phyloP scores from a whole-genome alignment of 306 rosid genomes.

The Carpinus viminea region DNA sequence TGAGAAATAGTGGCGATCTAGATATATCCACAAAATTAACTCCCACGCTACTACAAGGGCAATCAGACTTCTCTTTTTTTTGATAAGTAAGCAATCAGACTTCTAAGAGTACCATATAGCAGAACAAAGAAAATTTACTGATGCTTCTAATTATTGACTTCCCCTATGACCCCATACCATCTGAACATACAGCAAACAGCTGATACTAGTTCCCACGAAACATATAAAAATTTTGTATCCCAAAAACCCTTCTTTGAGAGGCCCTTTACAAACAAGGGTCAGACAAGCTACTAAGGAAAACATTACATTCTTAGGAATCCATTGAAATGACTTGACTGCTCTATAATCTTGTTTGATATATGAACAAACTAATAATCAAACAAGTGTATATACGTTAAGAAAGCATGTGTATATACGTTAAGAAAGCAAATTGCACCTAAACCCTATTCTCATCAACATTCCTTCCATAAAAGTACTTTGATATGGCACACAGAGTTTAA shows the following conservation, averaged over 20 bases:
- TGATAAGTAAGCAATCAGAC: neutral
- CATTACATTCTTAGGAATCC: neutral
- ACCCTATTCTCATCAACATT: neutral
- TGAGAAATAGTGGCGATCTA: neutral
- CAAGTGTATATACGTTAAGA: neutral
- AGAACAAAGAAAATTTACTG: neutral
- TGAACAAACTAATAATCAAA: neutral
- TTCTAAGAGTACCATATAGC: neutral
- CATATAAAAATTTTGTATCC: neutral
- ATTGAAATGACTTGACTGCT: neutral
- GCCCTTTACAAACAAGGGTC: neutral
- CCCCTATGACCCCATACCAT: neutral
- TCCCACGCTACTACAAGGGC: neutral
- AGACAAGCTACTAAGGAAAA: neutral
- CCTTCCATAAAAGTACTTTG: neutral
- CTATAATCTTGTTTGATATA: neutral
- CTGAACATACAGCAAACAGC: neutral
- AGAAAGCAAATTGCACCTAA: conserved; percentile 3
- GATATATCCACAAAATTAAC: neutral
- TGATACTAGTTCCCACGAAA: neutral
- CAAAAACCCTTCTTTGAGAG: neutral
- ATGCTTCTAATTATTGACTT: neutral
- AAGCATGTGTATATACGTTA: too few relatives aligned
- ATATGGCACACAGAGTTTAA: neutral
- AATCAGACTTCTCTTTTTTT: conserved; percentile 1